Conservation (phyloP, 108 stramenopile genomes). For the Seminavis robusta region DNA sequence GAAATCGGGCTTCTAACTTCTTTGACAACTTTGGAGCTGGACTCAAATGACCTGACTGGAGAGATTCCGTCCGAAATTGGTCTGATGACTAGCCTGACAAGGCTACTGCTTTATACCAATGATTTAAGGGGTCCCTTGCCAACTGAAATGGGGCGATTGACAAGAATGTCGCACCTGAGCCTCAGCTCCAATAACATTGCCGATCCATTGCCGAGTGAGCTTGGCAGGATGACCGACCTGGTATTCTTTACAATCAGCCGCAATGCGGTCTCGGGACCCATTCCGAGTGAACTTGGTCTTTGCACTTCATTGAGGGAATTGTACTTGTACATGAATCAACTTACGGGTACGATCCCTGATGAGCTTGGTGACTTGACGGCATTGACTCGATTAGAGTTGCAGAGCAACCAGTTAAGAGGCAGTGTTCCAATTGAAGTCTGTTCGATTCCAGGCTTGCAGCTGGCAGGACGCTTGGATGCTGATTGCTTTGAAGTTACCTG, state of each 20-base stretch:
- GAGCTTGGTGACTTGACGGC: conserved; percentile 1
- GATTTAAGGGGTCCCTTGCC: neutral
- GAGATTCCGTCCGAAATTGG: conserved; percentile 39
- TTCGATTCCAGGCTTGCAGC: too few species aligned
- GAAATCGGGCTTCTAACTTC: conserved; percentile 14
- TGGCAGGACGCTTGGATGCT: too few species aligned
- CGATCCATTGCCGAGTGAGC: too few species aligned
- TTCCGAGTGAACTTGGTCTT: conserved; percentile 16
- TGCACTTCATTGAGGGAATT: conserved; percentile 12
- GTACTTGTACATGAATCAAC: neutral
- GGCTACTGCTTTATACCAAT: conserved; percentile 48
- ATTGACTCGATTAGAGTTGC: conserved; percentile 6
- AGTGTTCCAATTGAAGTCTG: conserved; percentile 8
- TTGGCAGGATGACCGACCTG: neutral
- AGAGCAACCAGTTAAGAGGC: conserved; percentile 18
- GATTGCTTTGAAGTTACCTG: too few species aligned
- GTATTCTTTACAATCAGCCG: neutral
- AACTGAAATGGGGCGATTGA: too few species aligned
- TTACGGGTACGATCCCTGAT: conserved; percentile 15
- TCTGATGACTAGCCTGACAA: conserved; percentile 35
- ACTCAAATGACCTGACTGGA: conserved; percentile 25
- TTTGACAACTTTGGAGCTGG: conserved; percentile 8
- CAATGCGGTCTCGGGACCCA: conserved; percentile 8
- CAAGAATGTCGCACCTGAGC: too few species aligned
- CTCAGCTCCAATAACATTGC: too few species aligned